Evolutionary conservation across 495 filamentous ascomycete genomes (phyloP).

Genomic region (Annulohypoxylon bovei): DNA sequence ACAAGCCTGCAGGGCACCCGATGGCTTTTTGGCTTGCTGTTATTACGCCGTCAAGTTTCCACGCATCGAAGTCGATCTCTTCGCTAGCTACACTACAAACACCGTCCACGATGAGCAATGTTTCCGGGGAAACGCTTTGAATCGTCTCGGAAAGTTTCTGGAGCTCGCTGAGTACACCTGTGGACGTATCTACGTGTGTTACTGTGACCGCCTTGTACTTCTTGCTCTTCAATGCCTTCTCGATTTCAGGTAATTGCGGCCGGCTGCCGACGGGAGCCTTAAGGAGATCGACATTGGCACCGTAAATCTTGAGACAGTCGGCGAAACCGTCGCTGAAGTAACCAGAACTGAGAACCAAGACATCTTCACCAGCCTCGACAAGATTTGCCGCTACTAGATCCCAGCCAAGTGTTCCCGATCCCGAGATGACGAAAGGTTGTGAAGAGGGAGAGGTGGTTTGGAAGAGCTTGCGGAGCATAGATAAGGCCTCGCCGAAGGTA

Average conservation of each 20-base stretch:
- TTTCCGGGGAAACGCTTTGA: conserved; percentile 85
- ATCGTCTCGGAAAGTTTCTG: conserved; percentile 84
- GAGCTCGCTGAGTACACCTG: conserved; percentile 91
- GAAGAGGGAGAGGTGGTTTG: conserved; percentile 81
- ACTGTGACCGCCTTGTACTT: conserved; percentile 91
- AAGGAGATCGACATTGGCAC: conserved; percentile 86
- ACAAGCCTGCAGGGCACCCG: conserved; percentile 91
- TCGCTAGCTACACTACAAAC: conserved; percentile 97
- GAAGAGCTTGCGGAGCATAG: conserved; percentile 91
- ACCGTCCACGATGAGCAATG: conserved; percentile 90
- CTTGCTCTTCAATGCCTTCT: conserved; percentile 86
- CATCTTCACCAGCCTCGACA: conserved; percentile 86
- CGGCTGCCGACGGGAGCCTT: conserved; percentile 89
- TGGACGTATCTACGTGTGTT: conserved; percentile 97
- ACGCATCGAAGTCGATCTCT: conserved; percentile 94
- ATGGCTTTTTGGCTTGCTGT: conserved; percentile 97
- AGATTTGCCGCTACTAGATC: conserved; percentile 93
- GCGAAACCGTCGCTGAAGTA: conserved; percentile 98
- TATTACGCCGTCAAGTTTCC: conserved; percentile 91
- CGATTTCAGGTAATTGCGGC: conserved; percentile 86
- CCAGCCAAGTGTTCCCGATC: conserved; percentile 96
- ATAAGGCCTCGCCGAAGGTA: conserved; percentile 87
- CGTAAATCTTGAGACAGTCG: conserved; percentile 89
- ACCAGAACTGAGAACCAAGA: conserved; percentile 90
- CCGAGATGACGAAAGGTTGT: conserved; percentile 92